Base-by-base conservation (phyloP, 2,329 filamentous ascomycete species). In the Drechslerella coelobrocha region DNA sequence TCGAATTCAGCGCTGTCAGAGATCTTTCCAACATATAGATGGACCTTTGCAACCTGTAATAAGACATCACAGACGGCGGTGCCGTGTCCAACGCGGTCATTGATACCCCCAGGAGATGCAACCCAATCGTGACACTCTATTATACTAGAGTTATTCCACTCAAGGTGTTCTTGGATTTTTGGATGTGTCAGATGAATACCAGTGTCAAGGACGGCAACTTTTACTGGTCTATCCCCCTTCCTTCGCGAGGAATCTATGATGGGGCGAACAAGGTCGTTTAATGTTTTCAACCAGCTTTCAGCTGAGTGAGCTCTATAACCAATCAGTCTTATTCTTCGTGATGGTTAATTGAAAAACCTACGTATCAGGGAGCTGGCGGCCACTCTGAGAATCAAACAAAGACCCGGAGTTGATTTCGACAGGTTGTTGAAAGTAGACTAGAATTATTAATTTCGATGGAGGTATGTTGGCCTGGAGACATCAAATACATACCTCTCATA, bases 1-100 rank as follows among this genome's bases (percentile, higher is more conserved):
- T 57, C 23, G 14, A 57, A 47, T 2, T 34, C 21, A 17, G 53
- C 6, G 8, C 21, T 45, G 27, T 57, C 24, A 4, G 53, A 57
- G 0, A 57, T n/a, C n/a, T 57, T 57, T 6, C 39, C 53, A 10
- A 57, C 39, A 31, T 45, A 57, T 21, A 57, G 14, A 57, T 47
- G 23, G 7, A 57, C 24, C 17, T 57, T 57, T 10, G 53, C 53
- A 34, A 47, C 39, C 24, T 14, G 39, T 7, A 57, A 23, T 7
- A 56, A 17, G 29, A 45, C 43, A 29, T 57, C 39, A 23, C 23
- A 47, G 21, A 47, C 53, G 1, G 39, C 39, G 12, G 53, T 57
- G 14, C 53, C 53, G n/a, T 57, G 53, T 1, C 53, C 39, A 1
- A 57, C 26, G 6, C 4, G 7, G n/a, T 57, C 53, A 14, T 23